Base-by-base conservation (phyloP, 345 rosid genomes). In the Leavenworthia alabamica region DNA sequence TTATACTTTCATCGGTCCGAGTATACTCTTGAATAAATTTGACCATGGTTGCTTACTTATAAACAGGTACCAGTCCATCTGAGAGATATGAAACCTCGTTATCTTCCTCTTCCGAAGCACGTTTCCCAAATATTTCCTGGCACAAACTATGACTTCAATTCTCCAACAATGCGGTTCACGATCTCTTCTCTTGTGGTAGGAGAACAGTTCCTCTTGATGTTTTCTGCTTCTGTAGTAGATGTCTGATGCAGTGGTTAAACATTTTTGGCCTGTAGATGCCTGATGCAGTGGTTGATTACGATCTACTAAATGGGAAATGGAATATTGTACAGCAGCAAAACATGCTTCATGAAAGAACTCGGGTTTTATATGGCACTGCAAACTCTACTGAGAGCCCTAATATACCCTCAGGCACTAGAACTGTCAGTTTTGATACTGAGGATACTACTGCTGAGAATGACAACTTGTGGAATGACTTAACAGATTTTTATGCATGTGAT, bases 161-260 rank as follows among this genome's bases (percentile, higher is more conserved):
- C 92, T 22, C 72, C 90, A 68, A 74, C 73, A 31, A 85, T 89
- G 95, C 88, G 96, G 49, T 89, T 93, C 73, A 83, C 83, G 7
- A 75, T 93, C 74, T 85, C 95, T 44, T 89, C 97, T 32, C 97
- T 86, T 60, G 95, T 89, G 90, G 99, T 93, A 85, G 24, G 83
- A 35, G 12, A 59, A 64, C 62, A 49, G 9, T 23, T 20, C 62
- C 3, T 47, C 28, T 36, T 19, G 29, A 12, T 61, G 48, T 35
- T 15, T 59, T 50, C 22, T 54, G 33, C 8, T 23, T 36, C 28
- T 17, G 22, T 44, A 6, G 23, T 40, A 29, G 12, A 24, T 8
- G 8, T 43, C 17, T 48, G 50, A 29, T 60, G 32, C 56, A 11
- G 9, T 53, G 50, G 31, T 41, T 16, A 17, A 45, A n/a, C 39